Base-by-base conservation (phyloP, 495 filamentous ascomycete species). In the Hypoxylon lienhwacheense region DNA sequence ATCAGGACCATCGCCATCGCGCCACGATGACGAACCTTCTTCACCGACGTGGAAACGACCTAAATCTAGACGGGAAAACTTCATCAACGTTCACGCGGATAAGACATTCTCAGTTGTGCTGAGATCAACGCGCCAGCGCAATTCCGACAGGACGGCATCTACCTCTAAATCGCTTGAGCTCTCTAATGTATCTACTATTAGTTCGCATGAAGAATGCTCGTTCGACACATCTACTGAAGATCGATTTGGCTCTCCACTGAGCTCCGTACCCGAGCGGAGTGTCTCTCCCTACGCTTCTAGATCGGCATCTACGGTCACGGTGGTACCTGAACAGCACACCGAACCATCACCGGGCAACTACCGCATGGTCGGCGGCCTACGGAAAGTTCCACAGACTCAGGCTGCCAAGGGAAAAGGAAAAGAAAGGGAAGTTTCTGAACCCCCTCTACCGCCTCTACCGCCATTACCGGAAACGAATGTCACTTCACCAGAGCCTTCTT, bases 351-450 rank as follows among this genome's bases (percentile, higher is more conserved):
- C 78, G 33, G 77, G 73, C 72, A 77, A 77, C 65, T 79, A 79
- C 57, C 72, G 73, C 53, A 67, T 81, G 65, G 72, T 77, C 29
- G 77, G 79, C 64, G 79, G 79, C 45, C 63, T 81, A 41, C 77
- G 79, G 17, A 79, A 78, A 61, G 79, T 81, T 8, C 69, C 75
- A 14, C 68, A 69, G 16, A 78, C 76, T 17, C 72, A 76, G 21
- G 77, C 80, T 56, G 60, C 67, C 29, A 78, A 76, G 59, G 62
- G 67, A 8, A 78, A 75, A 61, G 66, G 65, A 33, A 68, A 68
- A 47, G 55, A 41, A 51, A 68, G 61, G 40, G 57, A 66, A 35
- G 11, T 63, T 26, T 36, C 63, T 40, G 52, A 66, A 32, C 47
- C 67, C n/a, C 36, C 66, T 45, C 70, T 76, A 22, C 65, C 76